Evolutionary conservation across 192 early-diverging fungal species (phyloP).

Genomic region (Dissophora ornata): DNA sequence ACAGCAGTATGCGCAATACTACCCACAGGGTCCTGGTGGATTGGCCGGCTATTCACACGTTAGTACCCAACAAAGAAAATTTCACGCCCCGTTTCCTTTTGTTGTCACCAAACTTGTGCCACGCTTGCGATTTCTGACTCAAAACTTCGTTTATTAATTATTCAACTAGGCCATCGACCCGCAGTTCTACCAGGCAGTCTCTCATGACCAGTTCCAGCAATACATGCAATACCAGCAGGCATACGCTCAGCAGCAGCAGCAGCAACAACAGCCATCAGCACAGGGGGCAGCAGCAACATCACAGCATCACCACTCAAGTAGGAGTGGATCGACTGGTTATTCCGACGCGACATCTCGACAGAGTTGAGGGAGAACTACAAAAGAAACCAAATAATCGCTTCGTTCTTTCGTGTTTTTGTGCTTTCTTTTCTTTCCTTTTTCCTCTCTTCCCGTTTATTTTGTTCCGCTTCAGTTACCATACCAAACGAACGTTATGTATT

Average conservation of each 20-base stretch:
- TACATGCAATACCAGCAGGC: slow-evolving; percentile 49
- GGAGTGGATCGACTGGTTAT: slow-evolving; percentile 26
- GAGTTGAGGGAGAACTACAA: not conserved
- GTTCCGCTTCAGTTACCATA: not conserved
- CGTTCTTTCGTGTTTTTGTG: not conserved
- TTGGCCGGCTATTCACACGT: slow-evolving; percentile 38
- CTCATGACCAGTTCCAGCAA: slow-evolving; percentile 51
- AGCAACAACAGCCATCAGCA: slow-evolving; percentile 6
- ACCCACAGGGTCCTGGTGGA: slow-evolving; percentile 34
- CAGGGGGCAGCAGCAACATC: not conserved
- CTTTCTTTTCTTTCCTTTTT: slow-evolving; percentile 5
- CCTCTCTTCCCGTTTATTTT: not conserved
- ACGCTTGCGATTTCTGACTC: too few relatives aligned
- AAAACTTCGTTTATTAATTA: not conserved
- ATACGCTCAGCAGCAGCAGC: slow-evolving; percentile 35
- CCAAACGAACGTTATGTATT: too few relatives aligned
- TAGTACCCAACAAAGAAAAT: not conserved
- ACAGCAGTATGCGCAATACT: slow-evolving; percentile 45
- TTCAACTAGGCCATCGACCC: slow-evolving; percentile 24
- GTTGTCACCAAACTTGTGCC: not conserved
- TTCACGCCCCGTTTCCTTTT: not conserved
- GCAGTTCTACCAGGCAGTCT: slow-evolving; percentile 45
- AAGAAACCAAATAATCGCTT: not conserved
- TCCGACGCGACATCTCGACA: slow-evolving; percentile 21
- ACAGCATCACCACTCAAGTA: slow-evolving; percentile 1